Evolutionary conservation across 768 basidiomycete genomes (phyloP).

Genomic region (Butyriboletus loyo): DNA sequence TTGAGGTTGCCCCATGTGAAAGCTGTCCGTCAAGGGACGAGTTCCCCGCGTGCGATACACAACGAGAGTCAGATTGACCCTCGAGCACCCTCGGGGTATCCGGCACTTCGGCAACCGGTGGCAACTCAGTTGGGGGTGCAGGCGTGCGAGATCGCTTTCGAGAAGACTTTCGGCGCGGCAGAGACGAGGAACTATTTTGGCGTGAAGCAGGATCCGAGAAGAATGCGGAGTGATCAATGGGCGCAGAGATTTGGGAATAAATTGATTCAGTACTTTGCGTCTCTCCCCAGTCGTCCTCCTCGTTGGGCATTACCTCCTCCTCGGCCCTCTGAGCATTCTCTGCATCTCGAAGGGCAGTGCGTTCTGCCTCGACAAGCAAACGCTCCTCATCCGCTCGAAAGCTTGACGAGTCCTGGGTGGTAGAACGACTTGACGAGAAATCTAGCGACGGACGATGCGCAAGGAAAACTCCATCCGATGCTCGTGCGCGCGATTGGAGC

Average conservation of each 20-base stretch:
- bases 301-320: not conserved
- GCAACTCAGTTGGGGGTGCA: conserved; percentile 3
- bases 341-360: conserved; percentile 11
- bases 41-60: conserved; percentile 1
- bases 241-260: conserved; percentile 28
- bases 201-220: conserved; percentile 2
- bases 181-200: not conserved
- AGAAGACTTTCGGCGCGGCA: conserved; percentile 10
- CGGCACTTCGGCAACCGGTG: conserved; percentile 20
- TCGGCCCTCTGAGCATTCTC: not conserved
- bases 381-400: conserved; percentile 4
- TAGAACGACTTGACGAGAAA: not conserved
- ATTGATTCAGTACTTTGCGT: conserved; percentile 8
- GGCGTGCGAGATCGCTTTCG: conserved; percentile 1
- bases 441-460: conserved; percentile 2
- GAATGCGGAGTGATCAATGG: conserved; percentile 8
- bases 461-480: conserved; percentile 5
- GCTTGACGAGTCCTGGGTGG: conserved; percentile 6
- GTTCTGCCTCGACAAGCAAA: conserved; percentile 18
- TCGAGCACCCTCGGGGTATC: not conserved
- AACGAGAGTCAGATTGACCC: not conserved
- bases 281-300: conserved; percentile 1
- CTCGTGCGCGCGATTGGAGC: conserved; percentile 21
- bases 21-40: conserved; percentile 6
- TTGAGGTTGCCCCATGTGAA: conserved; percentile 10